A percentile compares a stretch with the other conserved stretches of the same genome.
Evolutionary conservation across 768 basidiomycete genomes (phyloP).

Genomic region (Phaffia tasmanica): DNA sequence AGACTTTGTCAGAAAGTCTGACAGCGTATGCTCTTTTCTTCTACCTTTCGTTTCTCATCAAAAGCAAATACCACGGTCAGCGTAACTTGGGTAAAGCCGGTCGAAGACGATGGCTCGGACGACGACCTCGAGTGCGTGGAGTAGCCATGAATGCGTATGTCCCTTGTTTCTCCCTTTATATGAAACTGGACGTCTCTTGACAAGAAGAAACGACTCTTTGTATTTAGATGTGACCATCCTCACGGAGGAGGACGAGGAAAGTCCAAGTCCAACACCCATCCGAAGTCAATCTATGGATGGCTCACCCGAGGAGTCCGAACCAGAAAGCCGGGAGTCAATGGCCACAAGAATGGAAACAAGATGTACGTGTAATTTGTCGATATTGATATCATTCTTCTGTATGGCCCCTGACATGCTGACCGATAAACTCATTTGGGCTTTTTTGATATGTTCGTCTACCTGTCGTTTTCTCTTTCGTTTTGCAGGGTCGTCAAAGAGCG

Average conservation of each 20-base stretch:
- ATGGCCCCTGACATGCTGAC: neutral
- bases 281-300: conserved; percentile 86
- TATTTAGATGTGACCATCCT: conserved; percentile 61
- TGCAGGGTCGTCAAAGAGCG: conserved; percentile 79
- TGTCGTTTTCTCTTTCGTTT: conserved; percentile 40
- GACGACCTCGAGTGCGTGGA: conserved; percentile 76
- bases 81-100: conserved; percentile 84
- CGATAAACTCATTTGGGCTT: neutral
- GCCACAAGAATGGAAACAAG: conserved; percentile 75
- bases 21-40: neutral
- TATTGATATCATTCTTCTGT: neutral
- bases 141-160: conserved; percentile 92
- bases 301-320: conserved; percentile 85
- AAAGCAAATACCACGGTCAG: conserved; percentile 64
- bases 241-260: conserved; percentile 98
- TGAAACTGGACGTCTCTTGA: neutral
- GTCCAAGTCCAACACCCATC: conserved; percentile 90
- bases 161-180: conserved; percentile 14
- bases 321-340: conserved; percentile 51
- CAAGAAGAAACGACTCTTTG: neutral
- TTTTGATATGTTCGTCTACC: neutral
- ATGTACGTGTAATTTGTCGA: conserved; percentile 4
- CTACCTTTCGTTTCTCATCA: neutral
- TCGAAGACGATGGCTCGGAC: conserved; percentile 71
- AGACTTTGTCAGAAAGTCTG: neutral